phyloP scores from a whole-genome alignment of 495 filamentous ascomycete species.

The Physcia stellaris region DNA sequence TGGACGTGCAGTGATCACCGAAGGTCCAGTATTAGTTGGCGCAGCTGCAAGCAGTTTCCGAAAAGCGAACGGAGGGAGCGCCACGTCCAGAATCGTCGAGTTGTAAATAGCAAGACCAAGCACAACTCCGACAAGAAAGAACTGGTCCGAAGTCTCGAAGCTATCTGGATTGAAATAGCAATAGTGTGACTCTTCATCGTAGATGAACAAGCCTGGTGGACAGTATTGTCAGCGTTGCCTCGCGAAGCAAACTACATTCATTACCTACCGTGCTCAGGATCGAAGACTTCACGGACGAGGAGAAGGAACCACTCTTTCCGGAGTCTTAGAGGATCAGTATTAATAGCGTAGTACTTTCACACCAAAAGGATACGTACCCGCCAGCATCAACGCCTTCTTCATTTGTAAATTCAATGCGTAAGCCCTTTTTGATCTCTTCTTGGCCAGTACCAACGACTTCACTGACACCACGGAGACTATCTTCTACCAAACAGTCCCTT shows the following conservation, averaged over 20 bases:
- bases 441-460: constrained; percentile 71
- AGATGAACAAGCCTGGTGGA: constrained; percentile 63
- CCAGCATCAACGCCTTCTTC: constrained; percentile 92
- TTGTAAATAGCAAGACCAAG: constrained; percentile 93
- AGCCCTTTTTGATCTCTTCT: constrained; percentile 85
- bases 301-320: constrained; percentile 95
- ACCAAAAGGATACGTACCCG: no score
- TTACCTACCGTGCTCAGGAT: constrained; percentile 71
- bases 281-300: constrained; percentile 82
- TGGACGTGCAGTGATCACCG: constrained; percentile 41
- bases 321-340: constrained; percentile 20
- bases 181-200: constrained; percentile 86
- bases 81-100: constrained; percentile 85
- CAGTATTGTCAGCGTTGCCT: not conserved
- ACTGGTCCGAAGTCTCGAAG: constrained; percentile 89
- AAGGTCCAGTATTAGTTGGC: constrained; percentile 37
- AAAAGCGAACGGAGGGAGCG: constrained; percentile 85
- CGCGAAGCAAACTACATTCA: not conserved
- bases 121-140: constrained; percentile 78
- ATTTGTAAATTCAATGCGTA: constrained; percentile 75
- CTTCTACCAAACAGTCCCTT: constrained; percentile 81
- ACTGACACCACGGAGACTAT: constrained; percentile 75
- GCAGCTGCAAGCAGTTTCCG: constrained; percentile 70
- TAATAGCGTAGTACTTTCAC: no score
- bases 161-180: constrained; percentile 93